Conservation (phyloP, 345 rosid genomes). For the Eucalyptus dawsonii region DNA sequence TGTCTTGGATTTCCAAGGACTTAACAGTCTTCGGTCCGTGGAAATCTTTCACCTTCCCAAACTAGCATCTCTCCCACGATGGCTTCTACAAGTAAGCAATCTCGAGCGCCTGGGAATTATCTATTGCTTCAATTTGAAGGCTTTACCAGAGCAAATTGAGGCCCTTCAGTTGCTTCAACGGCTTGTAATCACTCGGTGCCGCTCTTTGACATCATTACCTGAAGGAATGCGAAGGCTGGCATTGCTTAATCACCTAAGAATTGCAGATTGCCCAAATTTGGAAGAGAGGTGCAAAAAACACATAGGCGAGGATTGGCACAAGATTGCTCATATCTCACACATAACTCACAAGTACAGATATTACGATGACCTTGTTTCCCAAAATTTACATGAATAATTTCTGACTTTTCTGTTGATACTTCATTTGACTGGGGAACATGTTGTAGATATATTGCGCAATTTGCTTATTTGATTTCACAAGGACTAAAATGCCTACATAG, state of each 20-base stretch:
- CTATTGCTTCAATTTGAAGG: not conserved
- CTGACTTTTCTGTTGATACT: not conserved
- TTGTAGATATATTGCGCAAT: accelerated
- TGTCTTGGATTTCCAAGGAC: too few species aligned
- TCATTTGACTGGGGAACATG: not conserved
- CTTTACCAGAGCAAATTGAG: not conserved
- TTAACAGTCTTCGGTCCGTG: accelerated
- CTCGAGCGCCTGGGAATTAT: not conserved
- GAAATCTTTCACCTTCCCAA: too few species aligned
- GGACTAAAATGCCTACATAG: not conserved
- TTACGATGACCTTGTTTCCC: not conserved
- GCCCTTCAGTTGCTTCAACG: not conserved
- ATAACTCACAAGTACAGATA: not conserved
- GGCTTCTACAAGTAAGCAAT: not conserved
- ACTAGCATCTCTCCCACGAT: too few species aligned
- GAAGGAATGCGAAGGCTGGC: not conserved
- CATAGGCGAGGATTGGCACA: not conserved
- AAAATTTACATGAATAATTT: not conserved
- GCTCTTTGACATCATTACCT: not conserved
- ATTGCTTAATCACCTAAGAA: not conserved
- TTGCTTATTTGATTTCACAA: not conserved
- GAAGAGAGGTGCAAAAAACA: not conserved
- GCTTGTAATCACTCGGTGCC: not conserved
- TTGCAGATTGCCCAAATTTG: not conserved
- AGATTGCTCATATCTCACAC: not conserved